phyloP scores from a whole-genome alignment of 176 grass and related monocot genomes.

The Aegilops sharonensis region DNA sequence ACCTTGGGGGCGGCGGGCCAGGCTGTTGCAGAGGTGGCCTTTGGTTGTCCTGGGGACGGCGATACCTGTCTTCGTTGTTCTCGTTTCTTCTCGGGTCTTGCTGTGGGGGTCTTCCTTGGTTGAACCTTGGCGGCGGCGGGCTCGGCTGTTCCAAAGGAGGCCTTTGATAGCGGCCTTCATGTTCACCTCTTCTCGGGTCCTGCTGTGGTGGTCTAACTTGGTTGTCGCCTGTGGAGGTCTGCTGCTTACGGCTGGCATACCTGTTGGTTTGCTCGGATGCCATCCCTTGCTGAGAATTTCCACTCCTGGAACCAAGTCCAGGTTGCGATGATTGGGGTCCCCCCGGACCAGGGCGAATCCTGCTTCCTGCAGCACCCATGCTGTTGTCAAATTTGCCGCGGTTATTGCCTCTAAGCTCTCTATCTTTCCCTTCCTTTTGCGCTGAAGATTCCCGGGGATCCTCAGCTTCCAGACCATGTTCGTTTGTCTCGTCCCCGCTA shows the following conservation, averaged over 20 bases:
- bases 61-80: neutral
- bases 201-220: conserved; percentile 14
- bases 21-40: neutral
- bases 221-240: conserved; percentile 8
- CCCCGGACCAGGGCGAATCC: conserved; percentile 2
- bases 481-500: neutral
- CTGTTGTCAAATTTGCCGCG: neutral
- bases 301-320: neutral
- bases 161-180: neutral
- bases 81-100: conserved; percentile 43
- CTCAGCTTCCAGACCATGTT: neutral
- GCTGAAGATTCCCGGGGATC: neutral
- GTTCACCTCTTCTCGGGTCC: conserved; percentile 8
- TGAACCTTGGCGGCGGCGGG: conserved; percentile 32
- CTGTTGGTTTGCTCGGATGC: conserved; percentile 36
- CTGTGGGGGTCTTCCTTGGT: conserved; percentile 22
- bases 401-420: conserved; percentile 7
- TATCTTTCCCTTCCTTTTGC: conserved; percentile 7
- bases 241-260: conserved; percentile 28
- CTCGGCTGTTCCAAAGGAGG: neutral
- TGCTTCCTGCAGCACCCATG: neutral
- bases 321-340: conserved; percentile 1
- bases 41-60: neutral
- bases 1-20: conserved; percentile 21
- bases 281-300: neutral